These are phyloP conservation scores for Neofusicoccum sp. DNA, from an alignment of 2,329 filamentous ascomycete genomes.

Conservation along the genomic window DNA sequence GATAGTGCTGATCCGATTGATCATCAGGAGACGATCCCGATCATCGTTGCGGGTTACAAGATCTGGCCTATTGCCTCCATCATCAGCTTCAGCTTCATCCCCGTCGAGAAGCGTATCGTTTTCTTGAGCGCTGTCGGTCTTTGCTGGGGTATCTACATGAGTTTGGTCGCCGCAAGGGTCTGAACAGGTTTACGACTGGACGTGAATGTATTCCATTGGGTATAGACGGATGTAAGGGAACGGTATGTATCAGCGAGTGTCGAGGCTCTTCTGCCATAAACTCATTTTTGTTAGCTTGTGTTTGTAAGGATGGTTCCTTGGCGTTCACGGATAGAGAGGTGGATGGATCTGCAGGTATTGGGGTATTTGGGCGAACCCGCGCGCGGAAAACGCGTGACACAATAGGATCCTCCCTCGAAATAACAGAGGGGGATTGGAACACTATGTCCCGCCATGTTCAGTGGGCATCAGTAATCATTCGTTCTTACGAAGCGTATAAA, in stretches of 20 bases:
- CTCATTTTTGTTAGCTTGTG: background rate
- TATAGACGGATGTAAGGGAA: background rate
- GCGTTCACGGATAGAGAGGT: too few relatives aligned
- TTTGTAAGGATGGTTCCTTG: too few relatives aligned
- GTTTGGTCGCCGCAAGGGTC: constrained; percentile 51
- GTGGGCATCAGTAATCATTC: too few relatives aligned
- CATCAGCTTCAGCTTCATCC: constrained; percentile 68
- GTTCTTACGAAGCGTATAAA: too few relatives aligned
- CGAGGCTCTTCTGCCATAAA: too few relatives aligned
- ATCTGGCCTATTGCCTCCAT: constrained; percentile 72
- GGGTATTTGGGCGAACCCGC: too few relatives aligned
- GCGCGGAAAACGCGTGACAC: too few relatives aligned
- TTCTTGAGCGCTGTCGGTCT: constrained; percentile 71
- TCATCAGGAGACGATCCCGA: constrained; percentile 31
- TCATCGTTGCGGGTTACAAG: constrained; percentile 62
- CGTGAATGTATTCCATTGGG: background rate
- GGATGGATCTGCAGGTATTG: too few relatives aligned
- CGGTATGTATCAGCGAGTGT: background rate
- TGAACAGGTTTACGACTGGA: background rate
- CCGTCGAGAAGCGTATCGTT: constrained; percentile 66
- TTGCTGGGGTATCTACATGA: constrained; percentile 73
- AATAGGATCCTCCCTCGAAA: too few relatives aligned
- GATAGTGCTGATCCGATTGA: constrained; percentile 34
- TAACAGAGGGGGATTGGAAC: too few relatives aligned
- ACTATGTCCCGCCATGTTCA: too few relatives aligned